Percentiles rank a stretch among this genome's conserved stretches.
These are phyloP conservation scores for Fusarium oxysporum DNA, from an alignment of 2,329 filamentous ascomycete genomes.

Conservation along the genomic window DNA sequence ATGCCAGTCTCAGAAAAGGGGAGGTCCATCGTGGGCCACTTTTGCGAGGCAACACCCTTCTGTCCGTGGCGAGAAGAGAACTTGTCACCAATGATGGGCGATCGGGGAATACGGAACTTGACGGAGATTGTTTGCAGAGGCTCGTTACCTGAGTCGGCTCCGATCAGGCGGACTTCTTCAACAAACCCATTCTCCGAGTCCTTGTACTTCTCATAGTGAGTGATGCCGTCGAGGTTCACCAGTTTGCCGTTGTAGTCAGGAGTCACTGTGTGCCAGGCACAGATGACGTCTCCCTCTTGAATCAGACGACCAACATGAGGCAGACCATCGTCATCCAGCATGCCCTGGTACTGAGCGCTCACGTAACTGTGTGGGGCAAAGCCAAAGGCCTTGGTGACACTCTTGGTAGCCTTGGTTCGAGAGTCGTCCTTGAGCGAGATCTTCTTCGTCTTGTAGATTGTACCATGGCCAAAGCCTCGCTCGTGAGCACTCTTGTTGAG, in stretches of 20 bases:
- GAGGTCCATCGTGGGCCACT: constrained; percentile 95
- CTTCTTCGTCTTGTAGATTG: constrained; percentile 98
- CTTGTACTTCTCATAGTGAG: constrained; percentile 94
- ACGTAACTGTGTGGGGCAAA: constrained; percentile 84
- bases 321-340: constrained; percentile 88
- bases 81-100: constrained; percentile 96
- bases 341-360: constrained; percentile 75
- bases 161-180: constrained; percentile 92
- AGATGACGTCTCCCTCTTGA: constrained; percentile 84
- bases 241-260: constrained; percentile 82
- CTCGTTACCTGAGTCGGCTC: constrained; percentile 84
- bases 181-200: constrained; percentile 89
- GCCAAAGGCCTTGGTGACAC: constrained; percentile 86
- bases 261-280: constrained; percentile 89
- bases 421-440: constrained; percentile 86
- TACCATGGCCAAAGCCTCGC: constrained; percentile 93
- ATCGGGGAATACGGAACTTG: constrained; percentile 91
- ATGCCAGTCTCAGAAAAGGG: constrained; percentile 97
- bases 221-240: constrained; percentile 86
- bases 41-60: constrained; percentile 96
- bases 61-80: constrained; percentile 99
- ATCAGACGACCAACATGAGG: constrained; percentile 83
- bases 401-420: constrained; percentile 72
- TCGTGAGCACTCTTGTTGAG: constrained; percentile 98
- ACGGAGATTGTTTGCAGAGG: constrained; percentile 89